Evolutionary conservation across 2,329 filamentous ascomycete genomes (phyloP), one percentile per base, ranked within the genome.

Genomic region (Boeremia exigua): DNA sequence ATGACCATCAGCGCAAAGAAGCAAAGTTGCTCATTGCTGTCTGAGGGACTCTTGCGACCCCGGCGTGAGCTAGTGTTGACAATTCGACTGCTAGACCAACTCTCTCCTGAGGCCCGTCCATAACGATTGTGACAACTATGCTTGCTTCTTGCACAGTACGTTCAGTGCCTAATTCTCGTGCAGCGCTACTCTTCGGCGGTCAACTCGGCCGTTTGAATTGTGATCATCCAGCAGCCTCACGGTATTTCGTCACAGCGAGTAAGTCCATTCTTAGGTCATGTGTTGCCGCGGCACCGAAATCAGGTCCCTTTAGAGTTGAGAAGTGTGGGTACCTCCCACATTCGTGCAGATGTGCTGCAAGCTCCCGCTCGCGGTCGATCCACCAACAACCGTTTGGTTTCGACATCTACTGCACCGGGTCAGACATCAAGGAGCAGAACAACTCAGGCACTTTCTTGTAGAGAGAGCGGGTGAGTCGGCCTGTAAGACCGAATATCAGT

Each of bases 341-440:
- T 45, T 44, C 42, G 9, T 27, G 19, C 40, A 45, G 52, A 55
- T 36, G 52, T 34, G 46, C 45, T 45, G 46, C 23, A 55, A 49
- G 45, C 34, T 40, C 52, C 45, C 45, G 52, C 52, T 40, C 17
- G 52, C 40, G 17, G 47, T 50, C 46, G 47, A 56, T 56, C 53
- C 46, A 40, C 37, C 28, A 39, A 32, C 37, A 39, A 32, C 37
- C n/a, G 38, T 39, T 39, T 34, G 29, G 7, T 32, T 42, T 23
- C 38, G 2, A 33, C 15, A 14, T 8, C 23, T 15, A 34, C 28
- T 39, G n/a, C 27, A 48, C 17, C 33, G 28, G 10, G 28, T n/a
- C 23, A 55, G 23, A 48, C 17, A n/a, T 14, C 15, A 30, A 30
- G 27, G 10, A 32, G 34, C 7, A 6, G 6, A 42, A 6, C 17